Percentiles rank a stretch among this genome's conserved stretches.
phyloP scores from a whole-genome alignment of 192 early-diverging fungal species.

The Coemansia sp. region DNA sequence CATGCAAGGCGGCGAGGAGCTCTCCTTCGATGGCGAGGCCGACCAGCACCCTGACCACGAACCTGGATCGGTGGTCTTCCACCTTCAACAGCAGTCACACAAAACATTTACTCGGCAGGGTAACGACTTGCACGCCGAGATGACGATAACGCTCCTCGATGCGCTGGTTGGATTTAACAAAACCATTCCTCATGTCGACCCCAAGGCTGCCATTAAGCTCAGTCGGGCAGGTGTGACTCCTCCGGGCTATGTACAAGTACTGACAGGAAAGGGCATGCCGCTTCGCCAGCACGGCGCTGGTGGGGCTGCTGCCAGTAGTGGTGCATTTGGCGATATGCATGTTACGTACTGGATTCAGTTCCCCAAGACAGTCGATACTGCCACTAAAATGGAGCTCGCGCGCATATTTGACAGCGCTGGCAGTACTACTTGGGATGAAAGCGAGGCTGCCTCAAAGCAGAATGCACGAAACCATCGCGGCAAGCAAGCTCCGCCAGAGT shows the following conservation, averaged over 20 bases:
- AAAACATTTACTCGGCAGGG: slow-evolving; percentile 72
- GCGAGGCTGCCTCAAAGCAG: slow-evolving; percentile 2
- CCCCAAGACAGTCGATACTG: slow-evolving; percentile 52
- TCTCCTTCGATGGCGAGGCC: slow-evolving; percentile 84
- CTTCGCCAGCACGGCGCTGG: slow-evolving; percentile 12
- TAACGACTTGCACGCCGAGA: slow-evolving; percentile 73
- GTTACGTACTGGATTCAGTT: slow-evolving; percentile 87
- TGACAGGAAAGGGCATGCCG: slow-evolving; percentile 92
- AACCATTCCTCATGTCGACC: slow-evolving; percentile 79
- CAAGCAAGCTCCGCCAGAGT: slow-evolving; percentile 17
- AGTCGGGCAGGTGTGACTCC: slow-evolving; percentile 56
- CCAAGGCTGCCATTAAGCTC: slow-evolving; percentile 62
- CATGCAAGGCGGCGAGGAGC: slow-evolving; percentile 69
- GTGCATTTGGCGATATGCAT: slow-evolving; percentile 65
- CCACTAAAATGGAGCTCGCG: slow-evolving; percentile 13
- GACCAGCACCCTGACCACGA: slow-evolving; percentile 90
- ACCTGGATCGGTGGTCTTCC: slow-evolving; percentile 87
- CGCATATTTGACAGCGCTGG: slow-evolving; percentile 9
- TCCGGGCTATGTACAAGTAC: slow-evolving; percentile 74
- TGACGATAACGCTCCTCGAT: slow-evolving; percentile 72
- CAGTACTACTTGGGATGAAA: slow-evolving; percentile 27
- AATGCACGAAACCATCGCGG: slow-evolving; percentile 9
- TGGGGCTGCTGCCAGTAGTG: not conserved
- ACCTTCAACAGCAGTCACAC: slow-evolving; percentile 68
- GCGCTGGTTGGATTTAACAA: slow-evolving; percentile 81